phyloP scores from a whole-genome alignment of 2,329 filamentous ascomycete species.

The Cladophialophora yegresii region DNA sequence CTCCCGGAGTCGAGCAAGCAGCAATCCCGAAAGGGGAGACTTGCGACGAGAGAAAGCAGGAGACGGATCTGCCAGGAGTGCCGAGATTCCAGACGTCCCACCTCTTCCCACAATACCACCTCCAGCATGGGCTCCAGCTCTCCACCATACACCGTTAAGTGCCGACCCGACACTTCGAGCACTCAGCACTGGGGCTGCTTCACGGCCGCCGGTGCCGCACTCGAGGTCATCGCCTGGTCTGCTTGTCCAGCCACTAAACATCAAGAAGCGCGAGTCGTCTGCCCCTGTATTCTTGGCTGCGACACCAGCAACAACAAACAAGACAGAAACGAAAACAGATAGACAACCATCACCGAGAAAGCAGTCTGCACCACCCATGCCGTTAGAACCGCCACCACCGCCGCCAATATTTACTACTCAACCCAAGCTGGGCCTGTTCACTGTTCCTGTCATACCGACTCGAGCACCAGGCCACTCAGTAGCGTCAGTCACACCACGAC shows the following conservation, averaged over 20 bases:
- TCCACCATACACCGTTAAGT: conserved; percentile 30
- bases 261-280: neutral
- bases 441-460: conserved; percentile 14
- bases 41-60: conserved; percentile 1
- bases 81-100: neutral
- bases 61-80: neutral
- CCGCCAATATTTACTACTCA: neutral
- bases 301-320: neutral
- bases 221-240: conserved; percentile 12
- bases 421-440: neutral
- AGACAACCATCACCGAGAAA: conserved; percentile 6
- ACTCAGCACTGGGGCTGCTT: conserved; percentile 18
- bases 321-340: neutral
- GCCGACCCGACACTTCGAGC: conserved; percentile 31
- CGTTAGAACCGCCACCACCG: neutral
- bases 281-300: neutral
- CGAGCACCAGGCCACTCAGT: conserved; percentile 22
- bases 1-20: conserved; percentile 13
- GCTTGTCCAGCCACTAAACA: neutral
- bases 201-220: neutral
- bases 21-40: conserved; percentile 20
- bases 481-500: neutral
- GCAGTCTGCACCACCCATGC: neutral
- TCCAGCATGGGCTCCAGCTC: conserved; percentile 26
- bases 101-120: conserved; percentile 22